Percentiles rank a stretch among this genome's conserved stretches.
Conservation (phyloP, 1,139 yeast genomes). For the Pichia norvegensis region DNA sequence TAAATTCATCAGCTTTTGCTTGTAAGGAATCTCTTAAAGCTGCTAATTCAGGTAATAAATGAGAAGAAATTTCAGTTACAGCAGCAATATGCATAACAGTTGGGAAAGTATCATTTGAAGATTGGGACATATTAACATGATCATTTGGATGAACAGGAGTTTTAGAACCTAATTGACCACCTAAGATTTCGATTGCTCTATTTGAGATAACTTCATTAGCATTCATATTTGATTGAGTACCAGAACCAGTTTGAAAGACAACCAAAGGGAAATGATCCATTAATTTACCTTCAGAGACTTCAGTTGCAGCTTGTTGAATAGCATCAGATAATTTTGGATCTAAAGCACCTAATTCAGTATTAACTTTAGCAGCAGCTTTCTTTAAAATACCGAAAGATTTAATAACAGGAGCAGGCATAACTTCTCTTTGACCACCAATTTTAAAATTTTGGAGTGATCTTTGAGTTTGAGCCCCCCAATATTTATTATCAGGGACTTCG, state of each 20-base stretch:
- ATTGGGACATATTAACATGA: conserved; percentile 97
- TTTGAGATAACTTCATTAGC: conserved; percentile 97
- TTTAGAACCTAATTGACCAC: conserved; percentile 88
- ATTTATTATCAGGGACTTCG: conserved; percentile 74
- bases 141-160: conserved; percentile 96
- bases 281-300: conserved; percentile 86
- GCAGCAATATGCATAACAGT: conserved; percentile 99
- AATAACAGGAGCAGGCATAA: conserved; percentile 85
- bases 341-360: conserved; percentile 69
- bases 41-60: conserved; percentile 71
- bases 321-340: conserved; percentile 80
- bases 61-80: conserved; percentile 72
- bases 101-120: conserved; percentile 97
- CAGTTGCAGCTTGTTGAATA: conserved; percentile 90
- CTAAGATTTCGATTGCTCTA: conserved; percentile 92
- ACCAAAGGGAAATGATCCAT: conserved; percentile 95
- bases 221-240: conserved; percentile 98
- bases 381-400: conserved; percentile 89
- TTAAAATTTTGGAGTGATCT: conserved; percentile 88
- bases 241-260: conserved; percentile 97
- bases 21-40: conserved; percentile 70
- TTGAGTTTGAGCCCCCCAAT: conserved; percentile 99
- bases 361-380: conserved; percentile 91
- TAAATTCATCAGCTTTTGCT: conserved; percentile 73
- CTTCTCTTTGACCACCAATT: conserved; percentile 87